Conservation (phyloP, 345 rosid species). For the Alliaria petiolata region DNA sequence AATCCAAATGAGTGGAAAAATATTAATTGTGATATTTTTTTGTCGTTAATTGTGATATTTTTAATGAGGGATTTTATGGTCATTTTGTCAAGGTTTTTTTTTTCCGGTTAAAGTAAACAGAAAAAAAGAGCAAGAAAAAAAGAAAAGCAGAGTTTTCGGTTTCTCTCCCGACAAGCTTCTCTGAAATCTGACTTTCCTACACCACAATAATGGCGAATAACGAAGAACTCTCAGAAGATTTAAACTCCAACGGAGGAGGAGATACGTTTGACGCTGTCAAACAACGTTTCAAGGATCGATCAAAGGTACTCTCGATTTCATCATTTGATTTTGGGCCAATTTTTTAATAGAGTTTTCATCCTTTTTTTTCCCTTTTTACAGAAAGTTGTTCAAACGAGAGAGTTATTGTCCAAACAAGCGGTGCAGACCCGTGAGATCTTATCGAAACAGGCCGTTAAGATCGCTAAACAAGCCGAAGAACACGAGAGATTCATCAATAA, state of each 20-base stretch:
- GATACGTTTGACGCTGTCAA: conserved; percentile 40
- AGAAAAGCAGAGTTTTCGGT: not conserved
- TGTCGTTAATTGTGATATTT: not conserved
- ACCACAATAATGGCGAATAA: conserved; percentile 40
- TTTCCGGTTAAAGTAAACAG: not conserved
- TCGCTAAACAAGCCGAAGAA: conserved; percentile 92
- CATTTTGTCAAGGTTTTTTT: not conserved
- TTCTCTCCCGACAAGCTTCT: conserved; percentile 13
- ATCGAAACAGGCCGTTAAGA: conserved; percentile 88
- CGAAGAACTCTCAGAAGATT: conserved; percentile 47
- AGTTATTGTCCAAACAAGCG: conserved; percentile 76
- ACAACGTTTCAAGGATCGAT: conserved; percentile 56
- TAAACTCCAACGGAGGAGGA: conserved; percentile 22
- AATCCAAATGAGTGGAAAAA: no score
- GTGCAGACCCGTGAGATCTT: conserved; percentile 72
- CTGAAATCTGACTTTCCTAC: not conserved
- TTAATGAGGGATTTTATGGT: not conserved
- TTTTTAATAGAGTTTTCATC: not conserved
- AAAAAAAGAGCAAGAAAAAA: no score
- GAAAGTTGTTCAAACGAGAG: conserved; percentile 81
- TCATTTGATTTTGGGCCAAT: not conserved
- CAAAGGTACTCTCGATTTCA: conserved; percentile 43
- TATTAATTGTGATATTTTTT: not conserved
- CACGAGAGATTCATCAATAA: conserved; percentile 85
- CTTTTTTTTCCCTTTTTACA: not conserved